Base-by-base conservation (phyloP, 768 basidiomycete species). In the Pisolithus sp. region DNA sequence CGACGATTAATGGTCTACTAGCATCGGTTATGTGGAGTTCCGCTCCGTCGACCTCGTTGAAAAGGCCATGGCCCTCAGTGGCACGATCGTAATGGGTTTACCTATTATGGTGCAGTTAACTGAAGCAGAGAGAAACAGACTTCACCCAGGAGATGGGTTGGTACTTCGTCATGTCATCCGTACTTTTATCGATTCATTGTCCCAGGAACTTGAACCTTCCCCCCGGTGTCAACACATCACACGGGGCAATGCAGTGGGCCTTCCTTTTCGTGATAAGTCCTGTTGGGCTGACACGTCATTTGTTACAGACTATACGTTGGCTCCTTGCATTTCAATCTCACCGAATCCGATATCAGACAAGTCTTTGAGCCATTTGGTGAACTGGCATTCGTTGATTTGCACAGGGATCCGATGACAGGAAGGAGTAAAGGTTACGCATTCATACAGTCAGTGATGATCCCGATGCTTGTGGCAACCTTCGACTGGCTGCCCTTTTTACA, bases 281-380 rank as follows among this genome's bases (percentile, higher is more conserved):
- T 48, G 36, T 46, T 48, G 54, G 30, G 17, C 54, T 53, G 12
- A 64, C 52, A 54, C 6, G 38, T 31, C 23, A 44, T 15, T 2
- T 46, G 44, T 24, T 43, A 56, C 59, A 93, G 94, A 68, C 81
- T 99, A 68, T 99, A 96, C 68, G 93, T 99, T 69, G 93, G 93
- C 52, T 95, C 93, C 54, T 75, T 99, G 43, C 92, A 97, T 71
- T 96, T 95, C 77, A 94, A 93, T 70, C 85, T 99, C 54, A 90
- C 92, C 50, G 90, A 96, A 73, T 86, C 91, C 60, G 95, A 99
- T 75, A 88, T 99, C 73, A 90, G 87, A 72, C 93, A 97, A 81
- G 95, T 99, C 59, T 99, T 99, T 70, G 93, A 96, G 67, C 93
- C 95, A 9, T 99, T 98, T 68, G 96, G 96, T 62, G 90, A 94